These are phyloP conservation scores for Leptodermis oblonga DNA, from an alignment of 257 asterid genomes.

Conservation along the genomic window DNA sequence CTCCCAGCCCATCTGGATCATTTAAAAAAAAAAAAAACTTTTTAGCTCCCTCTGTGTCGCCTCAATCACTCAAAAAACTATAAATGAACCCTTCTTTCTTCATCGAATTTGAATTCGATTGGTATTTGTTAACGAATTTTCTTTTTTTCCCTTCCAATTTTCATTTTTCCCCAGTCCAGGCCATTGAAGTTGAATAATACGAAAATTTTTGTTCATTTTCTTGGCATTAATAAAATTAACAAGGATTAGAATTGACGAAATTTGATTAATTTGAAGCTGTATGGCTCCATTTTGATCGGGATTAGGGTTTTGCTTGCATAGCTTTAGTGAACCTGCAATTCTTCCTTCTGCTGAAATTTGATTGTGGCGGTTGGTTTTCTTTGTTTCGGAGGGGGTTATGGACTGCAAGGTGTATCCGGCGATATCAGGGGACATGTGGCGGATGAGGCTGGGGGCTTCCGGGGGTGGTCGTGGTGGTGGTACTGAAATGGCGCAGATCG, in stretches of 20 bases:
- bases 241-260: neutral
- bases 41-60: slow-evolving; percentile 4
- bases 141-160: too few species aligned
- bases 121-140: neutral
- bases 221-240: neutral
- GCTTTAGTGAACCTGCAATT: neutral
- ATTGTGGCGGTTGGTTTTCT: neutral
- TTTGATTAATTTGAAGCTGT: neutral
- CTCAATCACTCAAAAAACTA: neutral
- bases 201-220: neutral
- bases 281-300: neutral
- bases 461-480: slow-evolving; percentile 38
- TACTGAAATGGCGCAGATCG: slow-evolving; percentile 15
- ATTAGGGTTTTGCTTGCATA: neutral
- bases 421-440: slow-evolving; percentile 46
- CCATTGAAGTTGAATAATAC: neutral
- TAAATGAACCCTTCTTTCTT: neutral
- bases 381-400: slow-evolving; percentile 30
- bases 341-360: slow-evolving; percentile 3
- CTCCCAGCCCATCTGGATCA: slow-evolving; percentile 17
- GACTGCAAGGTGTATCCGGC: slow-evolving; percentile 44
- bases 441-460: slow-evolving; percentile 23
- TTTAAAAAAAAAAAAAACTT: too few species aligned
- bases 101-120: slow-evolving; percentile 6
- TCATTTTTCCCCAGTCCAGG: neutral